Conservation (phyloP, 2,329 filamentous ascomycete species). For the Pseudogymnoascus sp. region DNA sequence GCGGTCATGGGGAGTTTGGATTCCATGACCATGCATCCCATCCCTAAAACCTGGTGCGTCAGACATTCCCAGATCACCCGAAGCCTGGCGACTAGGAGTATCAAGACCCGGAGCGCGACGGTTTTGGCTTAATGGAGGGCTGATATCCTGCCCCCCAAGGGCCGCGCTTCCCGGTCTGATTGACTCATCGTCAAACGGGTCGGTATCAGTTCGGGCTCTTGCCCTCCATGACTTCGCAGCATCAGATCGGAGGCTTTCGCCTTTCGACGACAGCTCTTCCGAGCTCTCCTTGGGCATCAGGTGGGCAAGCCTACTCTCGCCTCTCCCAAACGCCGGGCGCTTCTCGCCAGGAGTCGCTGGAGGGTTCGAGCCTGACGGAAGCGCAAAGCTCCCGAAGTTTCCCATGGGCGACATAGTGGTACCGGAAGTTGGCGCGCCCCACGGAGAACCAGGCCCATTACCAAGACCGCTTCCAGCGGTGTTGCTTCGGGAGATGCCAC, state of each 20-base stretch:
- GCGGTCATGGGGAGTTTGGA: constrained; percentile 35
- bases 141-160: constrained; percentile 67
- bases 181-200: constrained; percentile 64
- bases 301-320: constrained; percentile 79
- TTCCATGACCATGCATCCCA: constrained; percentile 47
- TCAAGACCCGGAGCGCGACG: constrained; percentile 36
- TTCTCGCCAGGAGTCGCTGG: constrained; percentile 59
- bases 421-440: constrained; percentile 40
- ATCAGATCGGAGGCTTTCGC: constrained; percentile 32
- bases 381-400: constrained; percentile 83
- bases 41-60: constrained; percentile 51
- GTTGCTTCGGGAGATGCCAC: constrained; percentile 45
- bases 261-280: constrained; percentile 47
- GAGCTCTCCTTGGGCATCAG: constrained; percentile 69
- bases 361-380: constrained; percentile 44
- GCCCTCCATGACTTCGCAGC: constrained; percentile 48
- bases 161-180: constrained; percentile 60
- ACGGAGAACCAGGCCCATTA: constrained; percentile 39
- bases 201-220: constrained; percentile 62
- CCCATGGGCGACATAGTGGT: constrained; percentile 66
- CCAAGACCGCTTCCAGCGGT: constrained; percentile 39
- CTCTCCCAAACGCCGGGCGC: constrained; percentile 57
- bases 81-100: constrained; percentile 33
- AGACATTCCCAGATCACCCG: constrained; percentile 55
- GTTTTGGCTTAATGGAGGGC: constrained; percentile 38